These are phyloP conservation scores for Epichloe glyceriae DNA, from an alignment of 2,329 filamentous ascomycete species.

Conservation along the genomic window DNA sequence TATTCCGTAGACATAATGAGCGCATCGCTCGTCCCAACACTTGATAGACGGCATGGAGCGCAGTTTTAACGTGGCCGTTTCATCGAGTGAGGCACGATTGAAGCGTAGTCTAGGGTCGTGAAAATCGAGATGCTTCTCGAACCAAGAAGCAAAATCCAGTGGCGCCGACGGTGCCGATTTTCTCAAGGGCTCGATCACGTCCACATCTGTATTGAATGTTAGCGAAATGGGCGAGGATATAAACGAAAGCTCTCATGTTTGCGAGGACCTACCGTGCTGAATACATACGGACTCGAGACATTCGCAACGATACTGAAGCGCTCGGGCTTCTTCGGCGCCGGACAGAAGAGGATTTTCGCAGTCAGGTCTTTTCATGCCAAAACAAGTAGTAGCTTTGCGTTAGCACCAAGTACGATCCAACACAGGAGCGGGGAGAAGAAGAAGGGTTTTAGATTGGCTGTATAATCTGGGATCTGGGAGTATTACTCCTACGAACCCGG, in stretches of 20 bases:
- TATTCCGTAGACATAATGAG: slow-evolving; percentile 48
- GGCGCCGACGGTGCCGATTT: slow-evolving; percentile 23
- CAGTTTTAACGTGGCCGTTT: not conserved
- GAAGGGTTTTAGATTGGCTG: no score
- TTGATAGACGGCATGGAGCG: slow-evolving; percentile 27
- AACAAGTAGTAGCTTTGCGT: not conserved
- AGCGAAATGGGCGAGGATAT: not conserved
- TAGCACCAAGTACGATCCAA: slow-evolving; percentile 1
- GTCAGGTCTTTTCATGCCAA: slow-evolving; percentile 13
- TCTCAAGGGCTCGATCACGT: slow-evolving; percentile 19
- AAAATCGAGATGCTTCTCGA: slow-evolving; percentile 36
- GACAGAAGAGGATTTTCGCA: slow-evolving; percentile 30
- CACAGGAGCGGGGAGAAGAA: not conserved
- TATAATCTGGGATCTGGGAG: no score
- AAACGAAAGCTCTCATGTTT: not conserved
- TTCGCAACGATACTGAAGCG: slow-evolving; percentile 45
- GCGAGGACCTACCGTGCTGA: slow-evolving; percentile 18
- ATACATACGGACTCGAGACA: slow-evolving; percentile 41
- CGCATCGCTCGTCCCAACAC: slow-evolving; percentile 41
- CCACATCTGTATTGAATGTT: slow-evolving; percentile 14
- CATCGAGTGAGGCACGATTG: slow-evolving; percentile 3
- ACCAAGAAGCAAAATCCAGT: slow-evolving; percentile 35
- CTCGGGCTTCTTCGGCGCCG: slow-evolving; percentile 43
- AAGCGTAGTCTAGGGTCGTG: slow-evolving; percentile 34
- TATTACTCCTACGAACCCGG: not conserved